Evolutionary conservation across 192 early-diverging fungal genomes (phyloP).

Genomic region (Phlyctochytrium arcticum): DNA sequence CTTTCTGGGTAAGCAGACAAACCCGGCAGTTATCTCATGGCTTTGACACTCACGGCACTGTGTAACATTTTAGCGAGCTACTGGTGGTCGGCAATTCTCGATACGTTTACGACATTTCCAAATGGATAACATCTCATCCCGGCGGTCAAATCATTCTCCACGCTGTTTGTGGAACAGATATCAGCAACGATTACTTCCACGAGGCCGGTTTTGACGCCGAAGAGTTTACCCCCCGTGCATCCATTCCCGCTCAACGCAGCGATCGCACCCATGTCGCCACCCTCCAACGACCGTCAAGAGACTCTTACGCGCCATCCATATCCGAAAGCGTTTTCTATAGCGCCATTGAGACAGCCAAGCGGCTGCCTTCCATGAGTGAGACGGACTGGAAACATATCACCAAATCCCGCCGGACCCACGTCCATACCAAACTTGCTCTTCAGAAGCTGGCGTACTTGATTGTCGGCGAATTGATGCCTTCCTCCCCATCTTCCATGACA

Average conservation of each 20-base stretch:
- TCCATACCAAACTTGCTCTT: slow-evolving; percentile 35
- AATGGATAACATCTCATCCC: slow-evolving; percentile 40
- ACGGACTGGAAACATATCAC: slow-evolving; percentile 31
- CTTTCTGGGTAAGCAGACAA: slow-evolving; percentile 4
- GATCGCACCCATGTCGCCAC: not conserved
- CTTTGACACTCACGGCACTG: not conserved
- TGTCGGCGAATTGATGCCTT: slow-evolving; percentile 36
- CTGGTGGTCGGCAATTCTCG: slow-evolving; percentile 37
- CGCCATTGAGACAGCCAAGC: slow-evolving; percentile 1
- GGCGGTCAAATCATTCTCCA: slow-evolving; percentile 30
- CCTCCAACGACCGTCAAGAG: not conserved
- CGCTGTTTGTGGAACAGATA: not conserved
- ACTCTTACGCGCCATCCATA: not conserved
- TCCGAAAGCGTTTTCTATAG: not conserved
- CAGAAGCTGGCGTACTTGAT: slow-evolving; percentile 29
- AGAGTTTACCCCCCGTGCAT: slow-evolving; percentile 25
- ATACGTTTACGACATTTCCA: slow-evolving; percentile 41
- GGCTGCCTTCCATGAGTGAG: slow-evolving; percentile 19
- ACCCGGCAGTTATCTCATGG: too few relatives aligned
- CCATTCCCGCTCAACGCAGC: slow-evolving; percentile 12
- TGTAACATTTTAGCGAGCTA: too few relatives aligned
- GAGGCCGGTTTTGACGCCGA: slow-evolving; percentile 42
- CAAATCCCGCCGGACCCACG: slow-evolving; percentile 32
- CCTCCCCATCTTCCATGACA: not conserved
- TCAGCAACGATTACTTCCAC: slow-evolving; percentile 37